Evolutionary conservation across 176 grass and related monocot genomes (phyloP).

Genomic region (Bromus sterilis): DNA sequence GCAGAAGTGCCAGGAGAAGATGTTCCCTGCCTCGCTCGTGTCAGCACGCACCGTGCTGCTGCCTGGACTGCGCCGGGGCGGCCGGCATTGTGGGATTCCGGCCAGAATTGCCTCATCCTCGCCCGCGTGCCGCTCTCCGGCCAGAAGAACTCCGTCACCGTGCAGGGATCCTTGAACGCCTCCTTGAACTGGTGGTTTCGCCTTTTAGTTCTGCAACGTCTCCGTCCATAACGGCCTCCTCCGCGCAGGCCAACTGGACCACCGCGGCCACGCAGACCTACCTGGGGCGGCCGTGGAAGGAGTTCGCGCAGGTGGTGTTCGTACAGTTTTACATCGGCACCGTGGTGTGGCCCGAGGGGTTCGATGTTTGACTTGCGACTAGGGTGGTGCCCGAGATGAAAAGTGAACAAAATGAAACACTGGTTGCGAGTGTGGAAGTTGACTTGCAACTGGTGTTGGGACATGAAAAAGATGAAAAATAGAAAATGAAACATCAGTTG

Average conservation of each 20-base stretch:
- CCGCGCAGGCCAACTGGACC: not conserved
- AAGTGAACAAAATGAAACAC: no score
- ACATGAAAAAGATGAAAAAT: no score
- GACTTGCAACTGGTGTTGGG: no score
- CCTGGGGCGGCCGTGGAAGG: constrained; percentile 58
- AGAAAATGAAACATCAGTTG: no score
- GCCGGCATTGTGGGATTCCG: no score
- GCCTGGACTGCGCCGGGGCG: no score
- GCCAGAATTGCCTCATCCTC: constrained; percentile 45
- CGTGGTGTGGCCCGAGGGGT: constrained; percentile 37
- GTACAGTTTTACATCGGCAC: constrained; percentile 46
- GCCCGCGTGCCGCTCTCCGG: constrained; percentile 20
- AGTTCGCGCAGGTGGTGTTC: constrained; percentile 40
- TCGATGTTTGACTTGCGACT: no score
- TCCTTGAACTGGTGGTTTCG: constrained; percentile 61
- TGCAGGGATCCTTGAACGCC: constrained; percentile 43
- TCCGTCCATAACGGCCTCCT: constrained; percentile 28
- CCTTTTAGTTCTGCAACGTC: constrained; percentile 67
- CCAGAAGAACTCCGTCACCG: constrained; percentile 70
- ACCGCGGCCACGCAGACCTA: constrained; percentile 8
- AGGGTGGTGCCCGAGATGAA: no score
- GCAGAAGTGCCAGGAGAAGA: no score
- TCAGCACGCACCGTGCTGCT: no score
- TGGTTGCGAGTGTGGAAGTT: no score
- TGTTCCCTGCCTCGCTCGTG: no score